phyloP scores from a whole-genome alignment of 176 grass and related monocot genomes.

The Eremochloa ophiuroides region DNA sequence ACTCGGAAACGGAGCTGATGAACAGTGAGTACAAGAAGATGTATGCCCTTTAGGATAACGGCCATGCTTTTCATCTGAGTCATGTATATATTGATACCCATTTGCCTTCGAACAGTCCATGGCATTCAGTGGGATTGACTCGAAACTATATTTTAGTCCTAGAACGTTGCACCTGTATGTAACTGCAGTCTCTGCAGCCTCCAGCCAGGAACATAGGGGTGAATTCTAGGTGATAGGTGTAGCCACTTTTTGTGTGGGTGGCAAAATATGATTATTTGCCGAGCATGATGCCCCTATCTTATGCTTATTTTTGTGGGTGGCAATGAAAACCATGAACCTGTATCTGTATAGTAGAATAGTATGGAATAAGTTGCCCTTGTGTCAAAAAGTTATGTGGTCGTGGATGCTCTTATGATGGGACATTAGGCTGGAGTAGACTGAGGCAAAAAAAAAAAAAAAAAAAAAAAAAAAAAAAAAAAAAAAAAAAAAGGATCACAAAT shows the following conservation, averaged over 20 bases:
- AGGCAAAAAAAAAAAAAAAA: background rate
- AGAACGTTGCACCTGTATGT: conserved; percentile 29
- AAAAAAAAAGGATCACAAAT: background rate
- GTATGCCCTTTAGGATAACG: conserved; percentile 64
- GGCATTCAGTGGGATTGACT: conserved; percentile 31
- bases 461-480: background rate
- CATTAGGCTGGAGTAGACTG: conserved; percentile 13
- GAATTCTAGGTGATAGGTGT: conserved; percentile 11
- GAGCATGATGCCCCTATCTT: conserved; percentile 20
- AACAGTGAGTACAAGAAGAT: conserved; percentile 85
- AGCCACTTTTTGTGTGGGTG: conserved; percentile 38
- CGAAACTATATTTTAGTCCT: conserved; percentile 21
- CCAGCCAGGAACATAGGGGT: background rate
- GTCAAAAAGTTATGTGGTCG: background rate
- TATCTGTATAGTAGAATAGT: conserved; percentile 24
- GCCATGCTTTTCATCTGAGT: background rate
- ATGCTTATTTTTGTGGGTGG: conserved; percentile 32
- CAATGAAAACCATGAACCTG: conserved; percentile 11
- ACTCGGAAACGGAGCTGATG: conserved; percentile 69
- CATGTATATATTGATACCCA: conserved; percentile 40
- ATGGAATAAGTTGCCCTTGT: conserved; percentile 27
- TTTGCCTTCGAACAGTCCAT: conserved; percentile 29
- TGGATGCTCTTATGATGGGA: conserved; percentile 13
- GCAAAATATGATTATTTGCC: conserved; percentile 26
- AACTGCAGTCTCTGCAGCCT: conserved; percentile 32